Evolutionary conservation across 148 eudicot genomes (phyloP).

Genomic region (Agrostemma githago): DNA sequence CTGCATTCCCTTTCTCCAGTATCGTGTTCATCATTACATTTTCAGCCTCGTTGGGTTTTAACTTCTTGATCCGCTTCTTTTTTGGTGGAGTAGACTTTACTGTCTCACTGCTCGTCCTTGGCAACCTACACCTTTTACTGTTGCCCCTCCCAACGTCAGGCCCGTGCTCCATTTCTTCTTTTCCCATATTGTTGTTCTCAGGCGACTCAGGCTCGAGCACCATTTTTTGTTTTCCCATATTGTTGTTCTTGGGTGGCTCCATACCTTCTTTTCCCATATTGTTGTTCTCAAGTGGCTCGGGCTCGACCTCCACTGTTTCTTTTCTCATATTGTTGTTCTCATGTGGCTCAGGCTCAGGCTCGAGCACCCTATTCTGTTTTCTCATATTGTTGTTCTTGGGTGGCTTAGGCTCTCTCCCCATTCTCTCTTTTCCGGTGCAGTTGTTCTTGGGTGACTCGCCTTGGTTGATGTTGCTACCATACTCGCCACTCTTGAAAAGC

Average conservation of each 20-base stretch:
- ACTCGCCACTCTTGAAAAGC: background rate
- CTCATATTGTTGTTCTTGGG: too few relatives aligned
- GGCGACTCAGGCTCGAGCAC: background rate
- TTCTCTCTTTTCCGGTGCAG: too few relatives aligned
- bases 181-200: too few relatives aligned
- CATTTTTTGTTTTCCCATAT: background rate
- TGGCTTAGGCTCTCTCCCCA: too few relatives aligned
- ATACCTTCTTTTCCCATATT: too few relatives aligned
- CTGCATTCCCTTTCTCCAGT: slow-evolving; percentile 5
- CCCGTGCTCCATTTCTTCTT: background rate
- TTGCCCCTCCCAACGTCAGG: background rate
- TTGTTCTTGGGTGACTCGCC: background rate
- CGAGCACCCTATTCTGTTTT: too few relatives aligned
- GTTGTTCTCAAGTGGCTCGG: background rate
- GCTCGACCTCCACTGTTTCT: background rate
- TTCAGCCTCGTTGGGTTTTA: slow-evolving; percentile 7
- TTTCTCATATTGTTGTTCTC: too few relatives aligned
- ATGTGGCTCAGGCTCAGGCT: slow-evolving; percentile 3
- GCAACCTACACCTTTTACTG: background rate
- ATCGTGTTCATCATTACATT: slow-evolving; percentile 12
- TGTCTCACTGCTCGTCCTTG: slow-evolving; percentile 3
- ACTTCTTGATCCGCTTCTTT: slow-evolving; percentile 6
- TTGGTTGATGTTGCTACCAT: background rate
- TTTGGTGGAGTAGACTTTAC: background rate
- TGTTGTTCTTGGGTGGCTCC: background rate